Evolutionary conservation across 805 yeast genomes (phyloP), one percentile per base, ranked within the genome.

Genomic region (Ogataea ganodermae): DNA sequence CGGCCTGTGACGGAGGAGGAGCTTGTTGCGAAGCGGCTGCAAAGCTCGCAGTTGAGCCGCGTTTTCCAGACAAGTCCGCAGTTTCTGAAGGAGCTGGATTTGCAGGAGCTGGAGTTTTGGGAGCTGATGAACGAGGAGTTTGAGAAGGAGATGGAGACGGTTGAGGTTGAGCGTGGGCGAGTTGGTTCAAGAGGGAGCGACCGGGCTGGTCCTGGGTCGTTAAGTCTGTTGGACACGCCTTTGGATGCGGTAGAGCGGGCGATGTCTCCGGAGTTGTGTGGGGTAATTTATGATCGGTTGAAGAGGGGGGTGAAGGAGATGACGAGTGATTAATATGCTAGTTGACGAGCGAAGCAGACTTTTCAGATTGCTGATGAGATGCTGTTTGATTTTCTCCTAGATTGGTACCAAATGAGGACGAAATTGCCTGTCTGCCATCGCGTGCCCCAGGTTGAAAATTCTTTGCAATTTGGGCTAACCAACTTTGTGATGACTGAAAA

Each of bases 31-130:
- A 57, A 46, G 20, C 59, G 53, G 37, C 44, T 65, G 30, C 42
- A 49, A 14, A 51, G 44, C 14, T 63, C 68, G 13, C 54, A 53
- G 33, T 45, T 66, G 26, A 55, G 55, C n/a, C 46, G 52, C 9
- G 60, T 59, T 2, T 66, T 66, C 41, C 66, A 59, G 48, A 58
- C 60, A 17, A 58, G 61, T 12, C 42, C 57, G 10, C 58, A 52
- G 12, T 66, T 65, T 44, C 40, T 66, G 33, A 56, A 52, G 23
- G 60, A 59, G 12, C 36, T 67, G 37, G 62, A 56, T 16, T 23
- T 57, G 10, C 62, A 64, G 42, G 70, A 67, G 43, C 35, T 67
- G 13, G 70, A 65, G 23, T 53, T 53, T 40, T 63, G 68, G 65
- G 65, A 60, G 42, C 43, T 57, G 22, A 52, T 66, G 61, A 64